Base-by-base conservation (phyloP, 169 alveolate genomes). In the Plasmodium reichenowi region DNA sequence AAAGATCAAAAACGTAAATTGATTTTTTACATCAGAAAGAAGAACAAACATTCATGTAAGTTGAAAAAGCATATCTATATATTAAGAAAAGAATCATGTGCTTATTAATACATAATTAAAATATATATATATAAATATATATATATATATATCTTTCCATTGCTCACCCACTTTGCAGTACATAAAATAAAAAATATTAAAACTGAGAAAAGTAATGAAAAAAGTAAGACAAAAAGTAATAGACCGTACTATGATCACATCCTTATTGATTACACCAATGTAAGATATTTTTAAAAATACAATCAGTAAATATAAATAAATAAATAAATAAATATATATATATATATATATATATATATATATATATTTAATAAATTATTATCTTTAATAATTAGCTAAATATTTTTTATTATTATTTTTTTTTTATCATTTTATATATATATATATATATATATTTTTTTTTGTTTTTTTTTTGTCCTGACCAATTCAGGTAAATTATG, bases 21-120 rank as follows among this genome's bases (percentile, higher is more conserved):
- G 70, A 68, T 83, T 13, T 83, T 68, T 68, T 83, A 67, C 64
- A 83, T 83, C 38, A 83, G 63, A 52, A 83, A 83, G 72, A 83
- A 83, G 58, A 83, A 83, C 70, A 83, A 83, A 68, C 68, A 83
- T 38, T 83, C 91, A 6, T 63, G 91, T 83, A 70, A 83, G 91
- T 83, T 54, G 45, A 80, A 20, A 10, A 20, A 22, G 12, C 20
- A 71, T 71, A 50, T 70, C 12, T 20, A 15, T 48, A 56, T 12
- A 56, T 13, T 54, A 54, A 13, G 2, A 54, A 15, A 13, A 15
- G 15, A 15, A 15, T 1, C 62, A 54, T 54, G 8, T 54, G 20
- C 62, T n/a, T 54, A 54, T 54, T 13, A 4, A 15, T 54, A 54
- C 62, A 54, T 54, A 54, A 54, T 38, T 38, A 38, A 38, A 38